phyloP scores from a whole-genome alignment of 2,329 filamentous ascomycete genomes.

The Aspergillus pseudoglaucus region DNA sequence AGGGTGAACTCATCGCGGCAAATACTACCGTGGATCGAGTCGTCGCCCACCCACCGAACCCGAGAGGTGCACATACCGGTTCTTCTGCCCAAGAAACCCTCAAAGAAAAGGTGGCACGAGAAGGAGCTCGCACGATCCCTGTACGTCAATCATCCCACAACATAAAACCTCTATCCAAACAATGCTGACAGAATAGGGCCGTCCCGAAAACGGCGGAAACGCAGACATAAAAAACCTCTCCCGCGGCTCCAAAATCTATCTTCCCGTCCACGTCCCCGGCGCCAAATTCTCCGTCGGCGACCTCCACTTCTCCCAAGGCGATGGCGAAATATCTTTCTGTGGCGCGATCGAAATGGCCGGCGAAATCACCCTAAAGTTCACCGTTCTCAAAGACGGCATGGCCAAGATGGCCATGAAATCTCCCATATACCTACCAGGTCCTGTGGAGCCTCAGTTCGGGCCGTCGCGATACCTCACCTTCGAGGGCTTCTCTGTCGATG shows the following conservation, averaged over 20 bases:
- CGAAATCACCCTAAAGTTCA: conserved; percentile 83
- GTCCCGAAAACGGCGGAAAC: conserved; percentile 83
- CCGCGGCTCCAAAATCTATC: conserved; percentile 72
- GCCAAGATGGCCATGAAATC: conserved; percentile 68
- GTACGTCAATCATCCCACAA: conserved; percentile 25
- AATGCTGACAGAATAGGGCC: conserved; percentile 37
- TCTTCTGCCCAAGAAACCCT: conserved; percentile 48
- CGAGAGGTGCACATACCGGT: conserved; percentile 67
- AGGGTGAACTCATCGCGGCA: conserved; percentile 69
- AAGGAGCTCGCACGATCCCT: conserved; percentile 80
- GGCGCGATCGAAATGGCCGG: conserved; percentile 93
- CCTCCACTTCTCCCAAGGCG: conserved; percentile 79
- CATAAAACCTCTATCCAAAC: neutral
- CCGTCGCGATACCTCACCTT: conserved; percentile 77
- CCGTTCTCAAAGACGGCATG: conserved; percentile 76
- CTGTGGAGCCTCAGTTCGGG: conserved; percentile 81
- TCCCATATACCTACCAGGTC: conserved; percentile 78
- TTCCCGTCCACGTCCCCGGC: conserved; percentile 78
- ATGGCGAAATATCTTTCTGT: conserved; percentile 85
- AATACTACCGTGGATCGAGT: conserved; percentile 58
- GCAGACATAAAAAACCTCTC: conserved; percentile 87
- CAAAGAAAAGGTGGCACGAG: conserved; percentile 61
- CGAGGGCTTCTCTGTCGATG: conserved; percentile 84
- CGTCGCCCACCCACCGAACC: conserved; percentile 71
- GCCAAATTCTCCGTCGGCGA: conserved; percentile 90